Base-by-base conservation (phyloP, 2,329 filamentous ascomycete species). In the Botryotinia calthae region DNA sequence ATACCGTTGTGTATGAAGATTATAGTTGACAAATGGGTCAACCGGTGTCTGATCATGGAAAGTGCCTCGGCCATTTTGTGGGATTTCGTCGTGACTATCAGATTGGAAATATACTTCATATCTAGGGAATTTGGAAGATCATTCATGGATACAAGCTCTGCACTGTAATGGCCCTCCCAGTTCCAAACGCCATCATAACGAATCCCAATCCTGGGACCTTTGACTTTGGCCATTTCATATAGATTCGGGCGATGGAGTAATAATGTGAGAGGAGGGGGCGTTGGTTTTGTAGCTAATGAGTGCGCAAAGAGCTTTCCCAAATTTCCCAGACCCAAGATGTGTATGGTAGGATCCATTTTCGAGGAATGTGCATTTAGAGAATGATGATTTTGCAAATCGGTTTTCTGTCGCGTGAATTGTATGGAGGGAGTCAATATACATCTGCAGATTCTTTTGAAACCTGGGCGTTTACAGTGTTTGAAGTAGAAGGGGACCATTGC, bases 1-100 rank as follows among this genome's bases (percentile, higher is more conserved):
- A 98, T 92, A 64, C 95, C 95, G 78, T 97, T 97, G 78, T 98
- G 95, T 37, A 93, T 84, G 78, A 98, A 93, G 20, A 91, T 86
- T n/a, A 98, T 88, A 0, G 93, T 92, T n/a, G 90, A 93, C 5
- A 85, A 82, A 4, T 83, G 81, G 75, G 89, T 86, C 3, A 90
- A 86, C 70, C 97, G 88, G 1, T 87, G 82, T 10, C 87, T 84
- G 22, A 97, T 82, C 28, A 84, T 80, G 69, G 86, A 85, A 8
- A 86, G 82, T 58, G 92, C 91, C 1, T 86, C 83, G n/a, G 93
- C 81, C 0, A 93, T 92, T 54, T 88, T 83, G 4, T 88, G 84
- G 0, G 94, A 88, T 82, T 97, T 98, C 44, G 91, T 93, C 4
- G 92, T 87, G 37, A 98, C 84, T 75, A 98, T 89, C 59, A 98